These are phyloP conservation scores for Penicillium corylophilum DNA, from an alignment of 2,329 filamentous ascomycete species.

Conservation along the genomic window DNA sequence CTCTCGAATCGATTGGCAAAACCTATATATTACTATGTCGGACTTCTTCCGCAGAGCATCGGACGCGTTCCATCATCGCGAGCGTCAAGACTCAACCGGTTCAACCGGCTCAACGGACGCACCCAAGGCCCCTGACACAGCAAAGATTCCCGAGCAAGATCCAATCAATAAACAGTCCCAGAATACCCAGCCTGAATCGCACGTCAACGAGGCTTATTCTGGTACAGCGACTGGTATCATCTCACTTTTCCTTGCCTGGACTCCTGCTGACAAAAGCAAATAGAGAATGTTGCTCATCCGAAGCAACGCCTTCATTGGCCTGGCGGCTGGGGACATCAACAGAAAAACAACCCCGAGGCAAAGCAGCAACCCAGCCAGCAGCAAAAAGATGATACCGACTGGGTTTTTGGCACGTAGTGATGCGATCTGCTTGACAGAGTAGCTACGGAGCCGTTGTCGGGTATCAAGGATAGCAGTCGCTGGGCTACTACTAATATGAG, in stretches of 20 bases:
- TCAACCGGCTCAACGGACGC: conserved; percentile 2
- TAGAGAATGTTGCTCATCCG: conserved; percentile 1
- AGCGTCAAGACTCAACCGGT: conserved; percentile 11
- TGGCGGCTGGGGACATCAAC: conserved; percentile 6
- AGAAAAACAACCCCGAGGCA: background rate
- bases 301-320: conserved; percentile 8
- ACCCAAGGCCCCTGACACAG: conserved; percentile 3
- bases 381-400: conserved; percentile 6
- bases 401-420: conserved; percentile 5
- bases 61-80: conserved; percentile 13
- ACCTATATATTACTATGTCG: conserved; percentile 8
- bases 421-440: background rate
- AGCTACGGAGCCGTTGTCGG: background rate
- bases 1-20: background rate
- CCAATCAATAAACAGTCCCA: background rate
- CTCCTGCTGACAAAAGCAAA: background rate
- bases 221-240: conserved; percentile 5
- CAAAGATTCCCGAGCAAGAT: conserved; percentile 3
- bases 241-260: background rate
- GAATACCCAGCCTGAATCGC: conserved; percentile 4
- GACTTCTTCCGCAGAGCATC: conserved; percentile 16
- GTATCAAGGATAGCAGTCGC: too few relatives aligned
- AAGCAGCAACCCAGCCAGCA: conserved; percentile 6
- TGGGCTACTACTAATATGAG: too few relatives aligned
- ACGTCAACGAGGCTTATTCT: conserved; percentile 2